Percentiles rank a stretch among this genome's conserved stretches.
Conservation (phyloP, 108 stramenopile genomes). For the Pseudonitzschia delicatissima region DNA sequence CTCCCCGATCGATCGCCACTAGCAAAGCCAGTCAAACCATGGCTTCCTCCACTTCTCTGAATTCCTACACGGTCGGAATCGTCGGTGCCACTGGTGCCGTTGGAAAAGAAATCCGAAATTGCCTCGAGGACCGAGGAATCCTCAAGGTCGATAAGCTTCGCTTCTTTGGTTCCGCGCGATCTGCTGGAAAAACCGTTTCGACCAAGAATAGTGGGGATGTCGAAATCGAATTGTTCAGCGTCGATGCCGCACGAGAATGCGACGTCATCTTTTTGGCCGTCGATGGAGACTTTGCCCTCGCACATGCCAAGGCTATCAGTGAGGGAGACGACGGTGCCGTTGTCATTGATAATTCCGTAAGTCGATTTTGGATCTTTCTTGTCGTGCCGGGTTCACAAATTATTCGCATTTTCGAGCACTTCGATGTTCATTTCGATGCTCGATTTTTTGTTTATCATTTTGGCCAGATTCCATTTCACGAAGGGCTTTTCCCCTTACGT, state of each 20-base stretch:
- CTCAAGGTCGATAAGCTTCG: conserved; percentile 69
- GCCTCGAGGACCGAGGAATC: conserved; percentile 73
- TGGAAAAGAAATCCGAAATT: conserved; percentile 91
- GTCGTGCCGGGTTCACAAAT: too few species aligned
- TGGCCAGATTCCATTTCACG: too few species aligned
- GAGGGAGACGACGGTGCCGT: conserved; percentile 72
- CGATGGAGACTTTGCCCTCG: conserved; percentile 81
- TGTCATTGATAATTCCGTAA: conserved; percentile 84
- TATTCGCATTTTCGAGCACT: too few species aligned
- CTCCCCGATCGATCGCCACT: conserved; percentile 1
- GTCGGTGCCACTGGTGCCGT: conserved; percentile 98
- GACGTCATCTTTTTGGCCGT: conserved; percentile 93
- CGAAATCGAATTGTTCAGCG: conserved; percentile 81
- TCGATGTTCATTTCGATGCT: too few species aligned
- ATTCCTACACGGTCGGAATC: conserved; percentile 82
- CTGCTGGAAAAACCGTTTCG: conserved; percentile 78
- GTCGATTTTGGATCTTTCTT: conserved; percentile 11
- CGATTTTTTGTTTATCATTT: too few species aligned
- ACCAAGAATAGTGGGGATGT: conserved; percentile 81
- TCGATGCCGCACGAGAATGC: conserved; percentile 66
- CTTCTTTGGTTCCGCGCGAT: conserved; percentile 84
- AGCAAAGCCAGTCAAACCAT: background rate
- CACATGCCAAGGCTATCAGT: conserved; percentile 73
- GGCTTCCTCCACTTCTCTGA: conserved; percentile 1
- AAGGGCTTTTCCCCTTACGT: too few species aligned